Percentiles rank a stretch among this genome's conserved stretches.
phyloP scores from a whole-genome alignment of 495 filamentous ascomycete species.

The Neurospora pannonica region DNA sequence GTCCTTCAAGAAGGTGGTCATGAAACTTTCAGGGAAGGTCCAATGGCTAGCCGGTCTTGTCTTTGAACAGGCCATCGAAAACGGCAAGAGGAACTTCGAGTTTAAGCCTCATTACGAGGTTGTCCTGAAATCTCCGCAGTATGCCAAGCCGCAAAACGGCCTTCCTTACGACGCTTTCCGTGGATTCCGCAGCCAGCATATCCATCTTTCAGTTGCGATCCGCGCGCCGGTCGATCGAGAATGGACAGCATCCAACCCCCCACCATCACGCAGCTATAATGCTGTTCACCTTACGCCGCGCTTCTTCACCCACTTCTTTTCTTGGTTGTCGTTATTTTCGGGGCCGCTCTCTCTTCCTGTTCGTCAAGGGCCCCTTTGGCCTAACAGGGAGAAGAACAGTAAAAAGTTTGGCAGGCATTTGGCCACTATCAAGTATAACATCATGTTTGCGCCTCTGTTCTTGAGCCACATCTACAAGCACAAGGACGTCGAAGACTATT shows the following conservation, averaged over 20 bases:
- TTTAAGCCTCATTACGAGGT: slow-evolving; percentile 93
- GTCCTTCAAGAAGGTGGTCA: slow-evolving; percentile 91
- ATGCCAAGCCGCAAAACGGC: slow-evolving; percentile 48
- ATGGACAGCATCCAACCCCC: slow-evolving; percentile 64
- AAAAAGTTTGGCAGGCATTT: slow-evolving; percentile 97
- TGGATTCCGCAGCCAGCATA: slow-evolving; percentile 90
- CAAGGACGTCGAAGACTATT: slow-evolving; percentile 83
- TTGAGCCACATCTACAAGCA: slow-evolving; percentile 97
- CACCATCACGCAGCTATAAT: slow-evolving; percentile 82
- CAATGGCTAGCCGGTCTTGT: slow-evolving; percentile 83
- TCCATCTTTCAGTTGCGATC: slow-evolving; percentile 87
- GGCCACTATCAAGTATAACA: slow-evolving; percentile 93
- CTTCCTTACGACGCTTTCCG: slow-evolving; percentile 79
- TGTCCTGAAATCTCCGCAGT: slow-evolving; percentile 67
- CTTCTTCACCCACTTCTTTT: slow-evolving; percentile 97
- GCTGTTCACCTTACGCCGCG: slow-evolving; percentile 85
- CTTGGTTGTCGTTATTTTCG: slow-evolving; percentile 95
- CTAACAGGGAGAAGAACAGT: slow-evolving; percentile 84
- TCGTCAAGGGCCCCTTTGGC: slow-evolving; percentile 83
- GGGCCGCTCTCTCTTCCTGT: slow-evolving; percentile 92
- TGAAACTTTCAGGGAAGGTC: slow-evolving; percentile 95
- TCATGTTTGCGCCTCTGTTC: slow-evolving; percentile 85
- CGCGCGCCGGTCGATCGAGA: slow-evolving; percentile 71
- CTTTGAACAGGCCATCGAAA: slow-evolving; percentile 69
- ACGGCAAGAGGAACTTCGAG: slow-evolving; percentile 63